Conservation (phyloP, 1,284 basidiomycete genomes). For the Vanrija sp. region DNA sequence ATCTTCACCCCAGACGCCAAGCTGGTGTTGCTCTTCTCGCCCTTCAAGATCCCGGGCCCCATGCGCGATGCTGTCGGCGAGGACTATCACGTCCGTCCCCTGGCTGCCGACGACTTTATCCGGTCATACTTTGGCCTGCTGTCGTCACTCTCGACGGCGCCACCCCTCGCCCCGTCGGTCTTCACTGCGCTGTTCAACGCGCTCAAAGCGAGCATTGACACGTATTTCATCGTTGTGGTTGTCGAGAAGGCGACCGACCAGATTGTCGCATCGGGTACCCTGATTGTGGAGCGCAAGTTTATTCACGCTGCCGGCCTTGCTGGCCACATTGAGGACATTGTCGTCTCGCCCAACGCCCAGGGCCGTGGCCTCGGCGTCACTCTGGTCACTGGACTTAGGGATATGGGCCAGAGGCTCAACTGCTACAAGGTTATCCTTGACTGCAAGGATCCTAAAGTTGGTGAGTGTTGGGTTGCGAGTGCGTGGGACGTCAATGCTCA, state of each 20-base stretch:
- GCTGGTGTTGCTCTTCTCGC: slow-evolving; percentile 72
- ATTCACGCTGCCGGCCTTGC: slow-evolving; percentile 71
- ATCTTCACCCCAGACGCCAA: slow-evolving; percentile 62
- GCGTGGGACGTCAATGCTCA: background rate
- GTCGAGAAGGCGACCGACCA: slow-evolving; percentile 68
- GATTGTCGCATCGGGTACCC: slow-evolving; percentile 77
- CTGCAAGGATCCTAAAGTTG: slow-evolving; percentile 82
- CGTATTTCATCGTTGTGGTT: slow-evolving; percentile 84
- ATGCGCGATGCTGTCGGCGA: slow-evolving; percentile 21
- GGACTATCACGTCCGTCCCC: slow-evolving; percentile 62
- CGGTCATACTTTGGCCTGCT: slow-evolving; percentile 82
- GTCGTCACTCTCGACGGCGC: slow-evolving; percentile 69
- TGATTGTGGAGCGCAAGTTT: slow-evolving; percentile 93
- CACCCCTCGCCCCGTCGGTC: slow-evolving; percentile 67
- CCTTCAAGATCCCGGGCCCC: slow-evolving; percentile 55
- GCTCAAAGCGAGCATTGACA: slow-evolving; percentile 50
- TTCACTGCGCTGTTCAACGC: slow-evolving; percentile 65
- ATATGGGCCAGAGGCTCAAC: slow-evolving; percentile 68
- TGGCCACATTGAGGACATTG: slow-evolving; percentile 97
- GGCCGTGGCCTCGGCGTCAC: slow-evolving; percentile 76
- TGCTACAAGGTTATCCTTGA: slow-evolving; percentile 96
- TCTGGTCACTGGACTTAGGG: slow-evolving; percentile 76
- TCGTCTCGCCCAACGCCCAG: slow-evolving; percentile 86
- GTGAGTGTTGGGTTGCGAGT: slow-evolving; percentile 56
- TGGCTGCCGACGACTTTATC: slow-evolving; percentile 76